Evolutionary conservation across 805 yeast genomes (phyloP).

Genomic region (Candida quercuum): DNA sequence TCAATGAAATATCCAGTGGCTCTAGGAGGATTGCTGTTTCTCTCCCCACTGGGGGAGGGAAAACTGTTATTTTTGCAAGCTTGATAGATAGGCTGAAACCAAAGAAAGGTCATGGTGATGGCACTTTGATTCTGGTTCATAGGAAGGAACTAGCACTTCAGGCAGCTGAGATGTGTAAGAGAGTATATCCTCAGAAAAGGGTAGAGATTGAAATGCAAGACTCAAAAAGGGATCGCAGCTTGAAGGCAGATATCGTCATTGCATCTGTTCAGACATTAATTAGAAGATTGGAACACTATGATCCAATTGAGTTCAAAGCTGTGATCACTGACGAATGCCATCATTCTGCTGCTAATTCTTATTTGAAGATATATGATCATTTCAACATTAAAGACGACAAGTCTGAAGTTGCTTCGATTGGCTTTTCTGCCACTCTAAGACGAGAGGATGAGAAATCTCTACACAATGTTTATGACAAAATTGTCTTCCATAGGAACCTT

Average conservation of each 20-base stretch:
- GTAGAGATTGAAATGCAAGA: constrained; percentile 71
- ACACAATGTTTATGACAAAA: constrained; percentile 57
- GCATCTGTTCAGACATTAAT: constrained; percentile 71
- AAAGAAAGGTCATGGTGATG: constrained; percentile 23
- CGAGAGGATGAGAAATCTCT: constrained; percentile 67
- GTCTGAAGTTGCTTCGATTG: constrained; percentile 54
- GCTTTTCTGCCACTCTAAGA: constrained; percentile 85
- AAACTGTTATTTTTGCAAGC: constrained; percentile 72
- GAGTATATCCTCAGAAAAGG: constrained; percentile 41
- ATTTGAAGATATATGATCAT: constrained; percentile 49
- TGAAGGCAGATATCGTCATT: constrained; percentile 56
- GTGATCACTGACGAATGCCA: constrained; percentile 90
- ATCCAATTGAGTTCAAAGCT: constrained; percentile 59
- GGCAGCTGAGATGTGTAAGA: constrained; percentile 46
- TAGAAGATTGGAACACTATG: constrained; percentile 45
- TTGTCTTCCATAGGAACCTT: constrained; percentile 65
- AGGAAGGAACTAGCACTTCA: constrained; percentile 75
- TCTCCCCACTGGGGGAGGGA: constrained; percentile 93
- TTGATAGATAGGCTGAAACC: constrained; percentile 42
- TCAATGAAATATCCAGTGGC: constrained; percentile 40
- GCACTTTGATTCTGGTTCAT: constrained; percentile 66
- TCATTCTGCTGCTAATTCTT: constrained; percentile 75
- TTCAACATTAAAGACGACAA: constrained; percentile 34
- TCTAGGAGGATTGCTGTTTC: constrained; percentile 67
- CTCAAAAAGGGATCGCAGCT: constrained; percentile 28